Evolutionary conservation across 2,329 filamentous ascomycete species (phyloP).

Genomic region (Trichoderma lentiforme): DNA sequence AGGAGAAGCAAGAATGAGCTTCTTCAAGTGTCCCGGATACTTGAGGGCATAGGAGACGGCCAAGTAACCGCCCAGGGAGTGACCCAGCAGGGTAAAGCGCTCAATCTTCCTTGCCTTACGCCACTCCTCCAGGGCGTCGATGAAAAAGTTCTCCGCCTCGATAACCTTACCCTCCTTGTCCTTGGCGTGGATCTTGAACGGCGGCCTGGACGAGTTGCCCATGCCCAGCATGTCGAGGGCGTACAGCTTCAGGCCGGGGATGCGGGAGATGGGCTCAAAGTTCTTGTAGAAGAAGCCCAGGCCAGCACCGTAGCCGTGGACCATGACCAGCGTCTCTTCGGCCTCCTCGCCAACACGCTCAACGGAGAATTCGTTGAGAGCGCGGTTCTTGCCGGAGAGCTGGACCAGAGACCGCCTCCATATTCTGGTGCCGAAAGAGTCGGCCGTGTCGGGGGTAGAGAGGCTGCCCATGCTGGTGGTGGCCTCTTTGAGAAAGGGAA

Average conservation of each 20-base stretch:
- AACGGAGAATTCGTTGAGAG: constrained; percentile 88
- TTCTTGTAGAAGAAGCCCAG: constrained; percentile 99
- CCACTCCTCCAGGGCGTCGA: constrained; percentile 97
- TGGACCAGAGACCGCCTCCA: constrained; percentile 85
- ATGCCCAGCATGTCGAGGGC: constrained; percentile 94
- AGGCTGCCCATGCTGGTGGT: constrained; percentile 59
- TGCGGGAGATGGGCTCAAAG: constrained; percentile 79
- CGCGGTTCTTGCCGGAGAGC: constrained; percentile 79
- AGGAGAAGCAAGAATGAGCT: constrained; percentile 90
- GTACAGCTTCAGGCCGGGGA: constrained; percentile 81
- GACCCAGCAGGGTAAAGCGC: constrained; percentile 87
- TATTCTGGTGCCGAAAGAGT: constrained; percentile 77
- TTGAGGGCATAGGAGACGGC: constrained; percentile 94
- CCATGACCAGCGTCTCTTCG: constrained; percentile 87
- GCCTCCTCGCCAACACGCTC: constrained; percentile 75
- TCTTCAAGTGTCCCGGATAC: constrained; percentile 91
- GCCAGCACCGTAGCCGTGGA: constrained; percentile 95
- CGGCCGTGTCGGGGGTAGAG: constrained; percentile 48
- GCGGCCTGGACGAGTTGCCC: constrained; percentile 80
- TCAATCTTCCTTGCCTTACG: constrained; percentile 83
- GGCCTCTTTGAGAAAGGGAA: constrained; percentile 79
- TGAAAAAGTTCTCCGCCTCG: constrained; percentile 93
- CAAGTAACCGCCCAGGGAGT: constrained; percentile 92
- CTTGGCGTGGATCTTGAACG: constrained; percentile 82
- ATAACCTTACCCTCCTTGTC: constrained; percentile 73